Percentiles rank a stretch among this genome's conserved stretches.
Evolutionary conservation across 768 basidiomycete species (phyloP).

Genomic region (Solioccasus polychromus): DNA sequence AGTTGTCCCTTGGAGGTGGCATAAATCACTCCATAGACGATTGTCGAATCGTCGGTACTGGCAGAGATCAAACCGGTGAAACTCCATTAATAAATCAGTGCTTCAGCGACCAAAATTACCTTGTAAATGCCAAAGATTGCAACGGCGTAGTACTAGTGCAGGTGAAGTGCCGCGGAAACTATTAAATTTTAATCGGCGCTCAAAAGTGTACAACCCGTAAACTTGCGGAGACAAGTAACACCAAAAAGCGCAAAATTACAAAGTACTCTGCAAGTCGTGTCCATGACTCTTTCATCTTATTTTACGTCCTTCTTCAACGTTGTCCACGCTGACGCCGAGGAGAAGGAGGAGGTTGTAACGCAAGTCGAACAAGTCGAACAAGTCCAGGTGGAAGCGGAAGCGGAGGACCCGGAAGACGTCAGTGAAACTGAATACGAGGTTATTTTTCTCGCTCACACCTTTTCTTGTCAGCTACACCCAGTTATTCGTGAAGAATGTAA

Average conservation of each 20-base stretch:
- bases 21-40: too few relatives aligned
- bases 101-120: too few relatives aligned
- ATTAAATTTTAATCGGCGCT: conserved; percentile 19
- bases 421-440: conserved; percentile 29
- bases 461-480: conserved; percentile 55
- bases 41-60: too few relatives aligned
- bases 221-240: conserved; percentile 22
- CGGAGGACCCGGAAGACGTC: conserved; percentile 79
- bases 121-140: too few relatives aligned
- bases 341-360: conserved; percentile 26
- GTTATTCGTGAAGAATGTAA: conserved; percentile 75
- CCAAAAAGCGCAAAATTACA: conserved; percentile 9
- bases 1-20: too few relatives aligned
- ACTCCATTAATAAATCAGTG: too few relatives aligned
- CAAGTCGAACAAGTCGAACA: conserved; percentile 41
- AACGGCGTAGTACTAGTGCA: too few relatives aligned
- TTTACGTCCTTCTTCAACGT: conserved; percentile 42
- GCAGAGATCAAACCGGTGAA: too few relatives aligned
- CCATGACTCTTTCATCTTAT: conserved; percentile 43
- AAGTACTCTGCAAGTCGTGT: conserved; percentile 12
- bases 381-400: conserved; percentile 44
- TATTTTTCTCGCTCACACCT: neutral
- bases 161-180: neutral
- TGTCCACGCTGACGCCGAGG: conserved; percentile 41
- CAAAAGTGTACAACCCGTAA: conserved; percentile 20